These are phyloP conservation scores for Sphaerulina musiva DNA, from an alignment of 2,329 filamentous ascomycete species.

Conservation along the genomic window DNA sequence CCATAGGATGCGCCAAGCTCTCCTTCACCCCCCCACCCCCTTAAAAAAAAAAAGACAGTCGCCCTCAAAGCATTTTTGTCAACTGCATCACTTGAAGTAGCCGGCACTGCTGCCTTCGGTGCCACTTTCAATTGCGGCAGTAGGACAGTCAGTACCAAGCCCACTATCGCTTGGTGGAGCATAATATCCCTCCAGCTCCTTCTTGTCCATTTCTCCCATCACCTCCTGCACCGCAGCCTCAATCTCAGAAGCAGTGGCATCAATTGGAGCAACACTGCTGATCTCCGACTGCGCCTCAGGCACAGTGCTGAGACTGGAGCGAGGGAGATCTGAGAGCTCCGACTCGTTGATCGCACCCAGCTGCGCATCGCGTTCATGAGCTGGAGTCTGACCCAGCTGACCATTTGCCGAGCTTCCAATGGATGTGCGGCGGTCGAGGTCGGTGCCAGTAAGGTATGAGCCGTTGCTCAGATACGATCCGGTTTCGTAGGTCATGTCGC, in stretches of 20 bases:
- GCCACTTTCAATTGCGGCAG: slow-evolving; percentile 19
- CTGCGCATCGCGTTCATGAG: slow-evolving; percentile 21
- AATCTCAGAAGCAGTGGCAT: slow-evolving; percentile 14
- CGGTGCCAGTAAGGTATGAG: slow-evolving; percentile 46
- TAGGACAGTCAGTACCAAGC: slow-evolving; percentile 36
- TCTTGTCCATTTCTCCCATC: slow-evolving; percentile 18
- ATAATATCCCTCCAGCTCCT: slow-evolving; percentile 23
- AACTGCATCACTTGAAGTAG: background rate
- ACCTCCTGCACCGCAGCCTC: slow-evolving; percentile 17
- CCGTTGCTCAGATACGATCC: slow-evolving; percentile 44
- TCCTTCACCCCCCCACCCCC: background rate
- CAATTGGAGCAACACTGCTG: slow-evolving; percentile 14
- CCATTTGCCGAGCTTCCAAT: slow-evolving; percentile 37
- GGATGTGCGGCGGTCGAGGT: slow-evolving; percentile 41
- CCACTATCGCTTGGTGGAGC: slow-evolving; percentile 37
- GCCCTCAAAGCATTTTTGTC: background rate
- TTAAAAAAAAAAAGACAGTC: background rate
- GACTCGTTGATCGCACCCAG: slow-evolving; percentile 19
- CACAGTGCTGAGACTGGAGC: slow-evolving; percentile 18
- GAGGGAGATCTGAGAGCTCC: slow-evolving; percentile 11
- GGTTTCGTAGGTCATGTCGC: slow-evolving; percentile 43
- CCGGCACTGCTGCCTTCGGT: background rate
- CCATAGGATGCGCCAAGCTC: background rate
- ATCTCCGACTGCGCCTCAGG: slow-evolving; percentile 28
- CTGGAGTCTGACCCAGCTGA: slow-evolving; percentile 25